Evolutionary conservation across 805 yeast genomes (phyloP).

Genomic region (Wickerhamiella kazuoi): DNA sequence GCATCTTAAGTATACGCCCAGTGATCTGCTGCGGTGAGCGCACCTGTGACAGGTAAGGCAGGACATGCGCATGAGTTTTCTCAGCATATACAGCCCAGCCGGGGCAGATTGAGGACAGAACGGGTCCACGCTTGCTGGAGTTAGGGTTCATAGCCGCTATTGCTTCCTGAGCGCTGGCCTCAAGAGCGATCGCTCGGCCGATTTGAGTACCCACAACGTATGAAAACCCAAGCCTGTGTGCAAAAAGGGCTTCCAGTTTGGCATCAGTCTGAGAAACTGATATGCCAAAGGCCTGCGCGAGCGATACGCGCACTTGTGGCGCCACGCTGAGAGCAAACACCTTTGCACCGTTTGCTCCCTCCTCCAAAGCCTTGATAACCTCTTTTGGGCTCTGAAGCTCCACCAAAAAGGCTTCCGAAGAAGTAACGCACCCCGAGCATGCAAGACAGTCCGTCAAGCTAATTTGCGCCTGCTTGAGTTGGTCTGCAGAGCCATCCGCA

Average conservation of each 20-base stretch:
- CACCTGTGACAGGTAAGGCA: constrained; percentile 51
- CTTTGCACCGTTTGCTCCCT: constrained; percentile 17
- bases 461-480: constrained; percentile 63
- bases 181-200: constrained; percentile 53
- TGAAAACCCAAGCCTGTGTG: constrained; percentile 43
- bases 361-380: constrained; percentile 40
- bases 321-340: constrained; percentile 60
- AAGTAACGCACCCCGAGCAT: constrained; percentile 91
- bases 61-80: constrained; percentile 76
- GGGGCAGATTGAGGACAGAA: constrained; percentile 67
- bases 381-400: constrained; percentile 81
- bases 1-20: constrained; percentile 49
- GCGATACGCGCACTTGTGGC: constrained; percentile 71
- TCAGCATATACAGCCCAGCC: constrained; percentile 95
- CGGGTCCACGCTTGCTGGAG: constrained; percentile 25
- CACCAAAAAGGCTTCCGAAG: constrained; percentile 87
- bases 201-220: constrained; percentile 72
- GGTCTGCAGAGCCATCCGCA: constrained; percentile 22
- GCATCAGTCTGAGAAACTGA: constrained; percentile 41
- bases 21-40: constrained; percentile 91
- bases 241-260: constrained; percentile 39
- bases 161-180: constrained; percentile 30
- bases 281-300: constrained; percentile 49
- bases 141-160: constrained; percentile 11
- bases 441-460: constrained; percentile 87